Evolutionary conservation across 2,329 filamentous ascomycete genomes (phyloP), one percentile per base, ranked within the genome.

Genomic region (Colletotrichum spaethianum): DNA sequence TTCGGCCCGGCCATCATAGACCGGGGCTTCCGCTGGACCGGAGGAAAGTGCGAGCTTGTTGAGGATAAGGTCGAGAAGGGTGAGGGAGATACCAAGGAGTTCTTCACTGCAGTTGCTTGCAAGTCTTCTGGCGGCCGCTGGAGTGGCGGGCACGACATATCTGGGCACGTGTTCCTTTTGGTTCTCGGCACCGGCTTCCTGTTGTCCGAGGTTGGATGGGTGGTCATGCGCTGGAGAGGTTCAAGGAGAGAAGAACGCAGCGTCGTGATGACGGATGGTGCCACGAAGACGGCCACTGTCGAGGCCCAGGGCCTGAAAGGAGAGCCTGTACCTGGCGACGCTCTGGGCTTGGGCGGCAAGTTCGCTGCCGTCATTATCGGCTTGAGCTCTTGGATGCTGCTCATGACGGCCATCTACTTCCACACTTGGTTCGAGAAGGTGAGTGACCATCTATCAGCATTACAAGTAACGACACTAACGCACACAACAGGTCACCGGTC

Each of bases 381-480:
- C 0, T 78, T 98, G 79, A 94, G 92, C 79, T 89, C 92, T 85
- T 98, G 96, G 94, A 99, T 99, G 96, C 83, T 99, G 80, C 87
- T 98, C 73, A 99, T 99, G 96, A 99, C 96, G 50, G 95, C 95
- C 3, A 95, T 97, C 48, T 99, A 96, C 87, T 99, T 99, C 79
- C 96, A 99, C 82, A 99, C 96, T 0, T 98, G 96, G 95, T 92
- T 97, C 77, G 96, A 99, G 85, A 99, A 98, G 92, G 93, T 93
- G 77, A 78, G 87, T 80, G 50, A n/a, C 3, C 1, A 3, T 18
- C 7, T 7, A 0, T 1, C 4, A 0, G n/a, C 5, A 3, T 28
- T 6, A 31, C 66, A 1, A 3, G 12, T 1, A 23, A 38, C n/a
- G 14, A 61, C 63, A 64, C 79, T 82, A 69, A 82, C 75, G 9